These are phyloP conservation scores for Nymphaea thermarum DNA, from an alignment of 164 flowering plant genomes.

Conservation along the genomic window DNA sequence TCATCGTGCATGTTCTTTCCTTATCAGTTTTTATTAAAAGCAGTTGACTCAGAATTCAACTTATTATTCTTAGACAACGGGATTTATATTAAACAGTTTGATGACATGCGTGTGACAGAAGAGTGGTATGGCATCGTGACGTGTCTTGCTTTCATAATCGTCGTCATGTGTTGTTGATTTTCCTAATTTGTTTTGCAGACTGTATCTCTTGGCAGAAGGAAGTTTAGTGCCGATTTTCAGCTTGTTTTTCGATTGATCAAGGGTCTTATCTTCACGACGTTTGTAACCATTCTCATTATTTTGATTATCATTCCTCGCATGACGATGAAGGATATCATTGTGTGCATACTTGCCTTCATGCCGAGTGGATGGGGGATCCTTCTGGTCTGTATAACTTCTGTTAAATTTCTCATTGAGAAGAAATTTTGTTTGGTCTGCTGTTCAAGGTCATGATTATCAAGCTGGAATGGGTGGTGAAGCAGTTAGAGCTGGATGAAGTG, in stretches of 20 bases:
- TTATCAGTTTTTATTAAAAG: too few species aligned
- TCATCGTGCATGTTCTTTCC: too few species aligned
- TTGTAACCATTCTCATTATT: conserved; percentile 43
- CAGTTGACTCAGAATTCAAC: too few species aligned
- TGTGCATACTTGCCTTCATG: conserved; percentile 86
- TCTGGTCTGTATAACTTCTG: conserved; percentile 34
- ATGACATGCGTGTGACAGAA: too few species aligned
- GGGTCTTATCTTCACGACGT: conserved; percentile 72
- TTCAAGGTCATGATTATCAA: too few species aligned
- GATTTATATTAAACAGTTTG: too few species aligned
- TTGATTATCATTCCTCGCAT: conserved; percentile 56
- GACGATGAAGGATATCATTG: conserved; percentile 63
- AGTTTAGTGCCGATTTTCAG: conserved; percentile 72
- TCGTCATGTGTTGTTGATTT: neutral
- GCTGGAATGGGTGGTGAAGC: too few species aligned
- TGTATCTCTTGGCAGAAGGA: conserved; percentile 64
- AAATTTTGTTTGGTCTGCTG: too few species aligned
- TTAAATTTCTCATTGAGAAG: too few species aligned
- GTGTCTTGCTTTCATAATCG: neutral
- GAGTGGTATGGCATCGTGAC: too few species aligned
- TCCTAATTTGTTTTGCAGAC: conserved; percentile 30
- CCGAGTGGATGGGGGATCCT: conserved; percentile 97
- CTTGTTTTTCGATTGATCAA: conserved; percentile 75
- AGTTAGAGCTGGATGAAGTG: too few species aligned
- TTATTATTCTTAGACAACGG: too few species aligned